Evolutionary conservation across 441 rosid genomes (phyloP), one percentile per base, ranked within the genome.

Genomic region (Pelargonium australe): DNA sequence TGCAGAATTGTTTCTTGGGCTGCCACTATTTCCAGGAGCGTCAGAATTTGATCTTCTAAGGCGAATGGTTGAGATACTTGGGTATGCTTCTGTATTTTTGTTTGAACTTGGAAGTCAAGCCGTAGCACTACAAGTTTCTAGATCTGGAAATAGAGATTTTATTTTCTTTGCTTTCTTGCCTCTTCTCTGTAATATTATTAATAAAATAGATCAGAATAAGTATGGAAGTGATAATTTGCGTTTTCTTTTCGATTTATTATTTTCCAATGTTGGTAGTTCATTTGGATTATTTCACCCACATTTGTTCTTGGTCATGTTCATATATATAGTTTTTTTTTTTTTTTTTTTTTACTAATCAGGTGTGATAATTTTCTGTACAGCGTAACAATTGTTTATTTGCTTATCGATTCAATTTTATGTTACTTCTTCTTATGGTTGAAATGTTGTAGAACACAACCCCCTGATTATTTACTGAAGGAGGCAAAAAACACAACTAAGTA

Each of bases 21-120:
- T 93, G 84, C 99, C 99, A 3, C 85, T 96, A 60, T 96, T 93
- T 80, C 98, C 99, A 37, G 99, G 99, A 82, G 93, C 92, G 74
- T 96, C 99, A 78, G 99, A 96, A 80, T 93, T 93, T 81, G 98
- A 93, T 84, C 90, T 96, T 66, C 80, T 91, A 81, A 85, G 87
- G 79, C 85, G 99, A 81, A 96, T 96, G 98, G 76, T 89, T 72
- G 82, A 83, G 83, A 93, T 86, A 77, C 92, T 96, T 25, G 98
- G 99, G 99, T 96, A 85, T 74, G 78, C 49, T 73, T 70, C 78
- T 72, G 55, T 61, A 37, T 60, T 77, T 66, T 62, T 66, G 17
- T 66, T 75, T 25, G 68, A 53, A 62, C 14, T 66, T 75, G 37
- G 68, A 53, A 62, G 37, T 10, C 10, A 40, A 37, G 57, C 10